phyloP scores from a whole-genome alignment of 1,284 basidiomycete genomes.

The Ceratorhiza oryzae-sativae region DNA sequence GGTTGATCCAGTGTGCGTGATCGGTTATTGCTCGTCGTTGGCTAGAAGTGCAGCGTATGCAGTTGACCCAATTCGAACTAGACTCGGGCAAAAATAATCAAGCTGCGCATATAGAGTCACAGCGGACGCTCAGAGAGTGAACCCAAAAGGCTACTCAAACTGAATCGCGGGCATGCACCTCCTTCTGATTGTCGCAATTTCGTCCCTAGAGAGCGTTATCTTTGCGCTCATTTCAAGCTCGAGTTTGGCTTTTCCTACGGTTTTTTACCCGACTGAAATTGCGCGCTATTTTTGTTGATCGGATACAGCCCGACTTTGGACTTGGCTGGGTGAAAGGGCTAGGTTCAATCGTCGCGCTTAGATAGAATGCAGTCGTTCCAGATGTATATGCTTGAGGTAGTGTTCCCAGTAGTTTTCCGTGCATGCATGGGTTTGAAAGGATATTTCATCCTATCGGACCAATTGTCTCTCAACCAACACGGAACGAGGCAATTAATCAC shows the following conservation, averaged over 20 bases:
- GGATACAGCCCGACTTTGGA: not conserved
- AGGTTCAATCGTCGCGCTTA: too few species aligned
- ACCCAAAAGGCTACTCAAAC: not conserved
- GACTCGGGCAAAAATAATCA: not conserved
- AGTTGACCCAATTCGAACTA: not conserved
- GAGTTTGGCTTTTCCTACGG: too few species aligned
- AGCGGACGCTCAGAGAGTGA: not conserved
- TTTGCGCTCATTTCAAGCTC: too few species aligned
- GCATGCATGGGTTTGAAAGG: not conserved
- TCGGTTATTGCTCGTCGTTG: not conserved
- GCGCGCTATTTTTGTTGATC: not conserved
- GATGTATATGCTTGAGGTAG: not conserved
- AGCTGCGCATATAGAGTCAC: not conserved
- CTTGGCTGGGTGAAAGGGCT: too few species aligned
- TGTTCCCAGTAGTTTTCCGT: not conserved
- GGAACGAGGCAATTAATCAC: not conserved
- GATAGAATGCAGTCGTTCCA: not conserved
- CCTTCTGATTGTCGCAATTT: too few species aligned
- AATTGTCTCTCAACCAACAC: not conserved
- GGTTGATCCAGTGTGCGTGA: not conserved
- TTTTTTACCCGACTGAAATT: not conserved
- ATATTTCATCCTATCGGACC: not conserved
- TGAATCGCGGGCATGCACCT: not conserved
- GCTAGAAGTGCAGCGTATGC: not conserved
- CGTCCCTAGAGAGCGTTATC: too few species aligned